Conservation (phyloP, 305 asterid species). For the Fraxinus greggii region DNA sequence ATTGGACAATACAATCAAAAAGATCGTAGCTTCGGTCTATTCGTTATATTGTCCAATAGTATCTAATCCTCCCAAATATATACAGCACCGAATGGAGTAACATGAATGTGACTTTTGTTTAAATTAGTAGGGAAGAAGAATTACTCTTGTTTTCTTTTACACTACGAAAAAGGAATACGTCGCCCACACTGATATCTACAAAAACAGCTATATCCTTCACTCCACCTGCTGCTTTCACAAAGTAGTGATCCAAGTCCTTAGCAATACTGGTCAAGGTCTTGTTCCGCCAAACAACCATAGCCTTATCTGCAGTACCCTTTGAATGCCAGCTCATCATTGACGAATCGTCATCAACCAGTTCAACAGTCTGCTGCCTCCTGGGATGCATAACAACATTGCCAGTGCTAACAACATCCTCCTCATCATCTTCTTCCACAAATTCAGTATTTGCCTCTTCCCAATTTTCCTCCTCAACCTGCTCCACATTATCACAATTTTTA, state of each 20-base stretch:
- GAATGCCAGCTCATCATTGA: conserved; percentile 55
- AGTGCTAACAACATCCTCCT: conserved; percentile 24
- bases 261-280: conserved; percentile 50
- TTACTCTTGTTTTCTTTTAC: conserved; percentile 60
- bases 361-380: conserved; percentile 32
- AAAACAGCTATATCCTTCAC: conserved; percentile 69
- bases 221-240: conserved; percentile 62
- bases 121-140: conserved; percentile 22
- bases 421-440: conserved; percentile 51
- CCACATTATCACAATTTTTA: conserved; percentile 22
- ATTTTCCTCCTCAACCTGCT: conserved; percentile 49
- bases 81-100: neutral
- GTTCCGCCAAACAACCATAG: conserved; percentile 63
- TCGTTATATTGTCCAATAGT: neutral
- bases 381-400: conserved; percentile 26
- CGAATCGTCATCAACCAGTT: conserved; percentile 46
- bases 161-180: conserved; percentile 44
- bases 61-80: neutral
- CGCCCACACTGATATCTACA: conserved; percentile 56
- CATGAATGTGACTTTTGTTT: neutral
- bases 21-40: neutral
- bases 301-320: conserved; percentile 54
- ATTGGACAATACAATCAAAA: neutral
- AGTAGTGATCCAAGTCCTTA: conserved; percentile 70
- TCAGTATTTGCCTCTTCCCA: conserved; percentile 68